These are phyloP conservation scores for Teunomyces funiuensis DNA, from an alignment of 805 yeast species.

Conservation along the genomic window DNA sequence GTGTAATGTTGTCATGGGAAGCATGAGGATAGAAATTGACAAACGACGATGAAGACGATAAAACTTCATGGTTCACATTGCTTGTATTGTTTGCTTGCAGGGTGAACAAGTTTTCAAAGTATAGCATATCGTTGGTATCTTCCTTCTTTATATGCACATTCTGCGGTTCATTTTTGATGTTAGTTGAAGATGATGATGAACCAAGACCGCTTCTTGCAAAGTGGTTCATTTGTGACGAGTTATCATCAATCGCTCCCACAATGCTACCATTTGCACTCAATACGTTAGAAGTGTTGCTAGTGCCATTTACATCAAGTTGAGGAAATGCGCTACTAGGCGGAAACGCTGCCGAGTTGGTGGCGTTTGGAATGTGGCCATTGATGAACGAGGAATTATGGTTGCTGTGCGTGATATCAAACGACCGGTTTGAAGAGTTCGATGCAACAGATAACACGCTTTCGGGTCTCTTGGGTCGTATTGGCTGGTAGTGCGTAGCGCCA, in stretches of 20 bases:
- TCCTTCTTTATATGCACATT: slow-evolving; percentile 1
- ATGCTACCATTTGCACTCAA: slow-evolving; percentile 4
- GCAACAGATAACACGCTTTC: slow-evolving; percentile 41
- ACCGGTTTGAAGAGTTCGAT: slow-evolving; percentile 33
- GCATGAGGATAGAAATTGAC: slow-evolving; percentile 6
- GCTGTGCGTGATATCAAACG: slow-evolving; percentile 10
- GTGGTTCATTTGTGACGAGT: slow-evolving; percentile 9
- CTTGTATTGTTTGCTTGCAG: slow-evolving; percentile 1
- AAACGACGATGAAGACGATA: slow-evolving; percentile 10
- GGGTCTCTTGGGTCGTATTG: slow-evolving; percentile 35
- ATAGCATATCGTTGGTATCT: slow-evolving; percentile 5
- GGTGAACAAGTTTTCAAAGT: slow-evolving; percentile 7
- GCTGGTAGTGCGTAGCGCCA: slow-evolving; percentile 19
- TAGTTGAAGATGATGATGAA: slow-evolving; percentile 5
- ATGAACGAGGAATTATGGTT: slow-evolving; percentile 11
- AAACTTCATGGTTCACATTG: slow-evolving; percentile 4
- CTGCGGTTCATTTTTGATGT: not conserved
- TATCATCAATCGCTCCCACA: slow-evolving; percentile 5
- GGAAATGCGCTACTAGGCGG: slow-evolving; percentile 12
- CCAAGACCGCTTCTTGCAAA: slow-evolving; percentile 16
- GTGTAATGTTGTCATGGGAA: not conserved
- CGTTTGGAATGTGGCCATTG: slow-evolving; percentile 14
- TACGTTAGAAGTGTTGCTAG: slow-evolving; percentile 5
- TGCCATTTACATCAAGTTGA: slow-evolving; percentile 1
- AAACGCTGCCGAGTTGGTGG: slow-evolving; percentile 15